Evolutionary conservation across 202 grass and related monocot species (phyloP).

Genomic region (Dendrocalamus latiflorus): DNA sequence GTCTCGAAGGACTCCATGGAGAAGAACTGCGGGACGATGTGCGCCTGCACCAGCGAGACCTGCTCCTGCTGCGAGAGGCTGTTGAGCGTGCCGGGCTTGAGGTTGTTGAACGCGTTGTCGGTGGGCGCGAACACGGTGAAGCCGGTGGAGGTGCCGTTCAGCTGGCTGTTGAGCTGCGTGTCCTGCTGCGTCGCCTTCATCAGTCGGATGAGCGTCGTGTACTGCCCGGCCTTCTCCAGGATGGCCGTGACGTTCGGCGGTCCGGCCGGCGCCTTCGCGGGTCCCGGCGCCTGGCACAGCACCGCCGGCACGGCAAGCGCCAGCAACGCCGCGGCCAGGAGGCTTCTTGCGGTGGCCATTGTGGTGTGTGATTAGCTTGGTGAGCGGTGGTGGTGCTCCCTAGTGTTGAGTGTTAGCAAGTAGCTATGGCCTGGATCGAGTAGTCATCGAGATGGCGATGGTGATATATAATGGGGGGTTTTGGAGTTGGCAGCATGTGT

Average conservation of each 20-base stretch:
- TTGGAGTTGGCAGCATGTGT: conserved; percentile 12
- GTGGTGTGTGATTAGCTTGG: not conserved
- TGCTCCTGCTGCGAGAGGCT: conserved; percentile 57
- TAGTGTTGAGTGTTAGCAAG: not conserved
- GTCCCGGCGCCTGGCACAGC: not conserved
- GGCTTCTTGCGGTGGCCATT: not conserved
- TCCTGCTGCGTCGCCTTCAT: conserved; percentile 66
- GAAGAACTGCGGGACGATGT: conserved; percentile 64
- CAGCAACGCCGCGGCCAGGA: not conserved
- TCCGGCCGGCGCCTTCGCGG: not conserved
- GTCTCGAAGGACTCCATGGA: conserved; percentile 52
- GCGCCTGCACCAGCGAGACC: conserved; percentile 61
- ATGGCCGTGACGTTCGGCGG: conserved; percentile 60
- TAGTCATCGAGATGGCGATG: not conserved
- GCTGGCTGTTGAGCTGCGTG: conserved; percentile 85
- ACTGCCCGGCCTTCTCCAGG: conserved; percentile 61
- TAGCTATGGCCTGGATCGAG: not conserved
- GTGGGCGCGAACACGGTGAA: conserved; percentile 76
- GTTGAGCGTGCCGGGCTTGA: conserved; percentile 72
- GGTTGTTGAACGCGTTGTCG: conserved; percentile 65
- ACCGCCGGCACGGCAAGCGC: not conserved
- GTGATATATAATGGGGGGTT: conserved; percentile 4
- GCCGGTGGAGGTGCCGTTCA: conserved; percentile 42
- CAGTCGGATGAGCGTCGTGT: conserved; percentile 55
- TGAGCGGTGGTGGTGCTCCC: not conserved